A percentile compares a stretch with the other conserved stretches of the same genome.
Evolutionary conservation across 2,329 filamentous ascomycete genomes (phyloP).

Genomic region (Cryphonectria carpinicola): DNA sequence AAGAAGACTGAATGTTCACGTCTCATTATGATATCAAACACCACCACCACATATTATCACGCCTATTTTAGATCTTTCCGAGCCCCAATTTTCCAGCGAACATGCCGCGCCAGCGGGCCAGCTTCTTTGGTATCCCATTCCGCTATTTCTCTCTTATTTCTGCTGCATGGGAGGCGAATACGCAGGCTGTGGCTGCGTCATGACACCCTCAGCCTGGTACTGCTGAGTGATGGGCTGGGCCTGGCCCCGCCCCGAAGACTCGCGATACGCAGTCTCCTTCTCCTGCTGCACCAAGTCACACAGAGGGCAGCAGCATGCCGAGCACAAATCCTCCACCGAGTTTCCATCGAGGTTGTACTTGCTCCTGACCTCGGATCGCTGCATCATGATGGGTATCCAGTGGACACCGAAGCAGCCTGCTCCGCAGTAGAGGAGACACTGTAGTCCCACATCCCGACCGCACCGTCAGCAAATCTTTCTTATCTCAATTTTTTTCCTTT

Average conservation of each 20-base stretch:
- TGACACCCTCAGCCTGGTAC: constrained; percentile 38
- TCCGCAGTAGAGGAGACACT: constrained; percentile 50
- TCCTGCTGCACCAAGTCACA: constrained; percentile 52
- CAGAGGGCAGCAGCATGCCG: constrained; percentile 50
- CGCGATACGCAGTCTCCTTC: constrained; percentile 49
- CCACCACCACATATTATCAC: background rate
- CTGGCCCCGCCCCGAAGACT: constrained; percentile 31
- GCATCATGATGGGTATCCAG: constrained; percentile 49
- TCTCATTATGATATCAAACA: background rate
- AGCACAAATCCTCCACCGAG: constrained; percentile 47
- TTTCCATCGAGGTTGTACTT: constrained; percentile 51
- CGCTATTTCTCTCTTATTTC: background rate
- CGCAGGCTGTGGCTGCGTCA: constrained; percentile 30
- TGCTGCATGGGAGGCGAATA: background rate
- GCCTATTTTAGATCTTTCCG: background rate
- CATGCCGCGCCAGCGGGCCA: background rate
- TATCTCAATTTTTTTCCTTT: background rate
- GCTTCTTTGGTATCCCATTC: too few species aligned
- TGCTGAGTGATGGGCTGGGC: constrained; percentile 34
- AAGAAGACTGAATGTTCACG: background rate
- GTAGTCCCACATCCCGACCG: background rate
- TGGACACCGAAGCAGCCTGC: constrained; percentile 45
- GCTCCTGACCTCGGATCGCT: constrained; percentile 49
- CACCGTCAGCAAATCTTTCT: background rate
- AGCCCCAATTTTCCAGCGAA: background rate